Conservation (phyloP, 2,329 filamentous ascomycete genomes). For the Exophiala sp. region DNA sequence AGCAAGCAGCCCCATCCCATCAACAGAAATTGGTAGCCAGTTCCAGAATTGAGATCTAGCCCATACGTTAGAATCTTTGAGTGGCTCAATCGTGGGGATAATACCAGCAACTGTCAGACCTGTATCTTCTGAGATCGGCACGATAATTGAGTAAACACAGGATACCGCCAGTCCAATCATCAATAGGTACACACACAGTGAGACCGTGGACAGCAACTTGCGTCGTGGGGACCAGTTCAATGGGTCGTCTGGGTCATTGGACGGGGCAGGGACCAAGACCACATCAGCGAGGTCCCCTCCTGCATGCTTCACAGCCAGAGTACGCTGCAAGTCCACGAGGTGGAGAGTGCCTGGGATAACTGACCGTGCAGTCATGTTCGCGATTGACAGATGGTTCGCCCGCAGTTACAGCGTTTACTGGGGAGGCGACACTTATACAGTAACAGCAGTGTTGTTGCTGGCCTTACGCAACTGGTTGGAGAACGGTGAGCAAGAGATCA, state of each 20-base stretch:
- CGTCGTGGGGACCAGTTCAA: constrained; percentile 28
- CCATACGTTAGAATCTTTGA: background rate
- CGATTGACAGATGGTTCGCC: too few relatives aligned
- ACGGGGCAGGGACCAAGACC: constrained; percentile 30
- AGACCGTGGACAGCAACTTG: constrained; percentile 26
- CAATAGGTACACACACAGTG: constrained; percentile 24
- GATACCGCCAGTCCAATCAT: background rate
- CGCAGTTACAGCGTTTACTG: too few relatives aligned
- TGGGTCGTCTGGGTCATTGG: constrained; percentile 28
- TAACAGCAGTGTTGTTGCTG: too few relatives aligned
- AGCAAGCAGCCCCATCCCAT: background rate
- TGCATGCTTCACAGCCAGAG: background rate
- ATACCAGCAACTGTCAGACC: background rate
- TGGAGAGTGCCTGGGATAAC: background rate
- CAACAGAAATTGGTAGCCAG: background rate
- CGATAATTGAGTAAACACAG: background rate
- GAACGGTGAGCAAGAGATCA: too few relatives aligned
- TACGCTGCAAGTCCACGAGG: background rate
- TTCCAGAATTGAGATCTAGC: background rate
- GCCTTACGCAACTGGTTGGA: too few relatives aligned
- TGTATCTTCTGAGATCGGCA: background rate
- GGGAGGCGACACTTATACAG: too few relatives aligned
- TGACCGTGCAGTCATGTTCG: too few relatives aligned
- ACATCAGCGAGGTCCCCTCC: constrained; percentile 9
- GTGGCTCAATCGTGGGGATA: background rate